Evolutionary conservation across 2,329 filamentous ascomycete genomes (phyloP), one percentile per base, ranked within the genome.

Genomic region (Ascochyta viciae-villosae): DNA sequence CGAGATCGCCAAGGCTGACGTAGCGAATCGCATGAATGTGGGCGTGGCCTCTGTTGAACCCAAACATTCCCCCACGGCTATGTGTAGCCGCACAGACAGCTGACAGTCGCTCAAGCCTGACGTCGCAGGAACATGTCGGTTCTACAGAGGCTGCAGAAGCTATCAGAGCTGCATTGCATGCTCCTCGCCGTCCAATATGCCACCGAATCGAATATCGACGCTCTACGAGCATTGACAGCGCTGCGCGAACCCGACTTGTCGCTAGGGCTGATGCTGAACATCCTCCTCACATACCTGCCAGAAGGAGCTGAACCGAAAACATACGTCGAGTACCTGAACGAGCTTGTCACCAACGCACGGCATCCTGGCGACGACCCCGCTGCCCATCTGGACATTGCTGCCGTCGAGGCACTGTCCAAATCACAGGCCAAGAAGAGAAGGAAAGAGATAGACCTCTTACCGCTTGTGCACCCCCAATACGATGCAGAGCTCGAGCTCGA

Each of bases 231-330:
- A 49, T 79, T 95, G 59, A 82, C 85, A 48, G 79, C 83, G 22
- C 78, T 81, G 35, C 79, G 89, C 64, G 75, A 77, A 49, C 78
- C 83, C 50, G 81, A 87, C 34, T 79, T 95, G 50, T 81, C 83
- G 26, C 82, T 84, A 40, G 85, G 89, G 53, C 78, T 92, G 13
- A 72, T 91, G 23, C 80, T 95, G 54, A 87, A 89, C 40, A 87
- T 95, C 49, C 77, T 96, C 22, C 82, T 96, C 41, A 91, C 88
- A 19, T 91, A 89, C 70, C 81, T 96, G 1, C 91, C 92, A 24
- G 90, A 94, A 74, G 88, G 84, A 39, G 70, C 86, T 5, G 83
- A 84, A 5, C 86, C 91, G 5, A 76, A 76, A n/a, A 72, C 80
- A 41, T 93, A 93, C 70, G 78, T 85, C 16, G 78, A 78, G 13